phyloP scores from a whole-genome alignment of 768 basidiomycete species.

The Crepidotus variabilis region DNA sequence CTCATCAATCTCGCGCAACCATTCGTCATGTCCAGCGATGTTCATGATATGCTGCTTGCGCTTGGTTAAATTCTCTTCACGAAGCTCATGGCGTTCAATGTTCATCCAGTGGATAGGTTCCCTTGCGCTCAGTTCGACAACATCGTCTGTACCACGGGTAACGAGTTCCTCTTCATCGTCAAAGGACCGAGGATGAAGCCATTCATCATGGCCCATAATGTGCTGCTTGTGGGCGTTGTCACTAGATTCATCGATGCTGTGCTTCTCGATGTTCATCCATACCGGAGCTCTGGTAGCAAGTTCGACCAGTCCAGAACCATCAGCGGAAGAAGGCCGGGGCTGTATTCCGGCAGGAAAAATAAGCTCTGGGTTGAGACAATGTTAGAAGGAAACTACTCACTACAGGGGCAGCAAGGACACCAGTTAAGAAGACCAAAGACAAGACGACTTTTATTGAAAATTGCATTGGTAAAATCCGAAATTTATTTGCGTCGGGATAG shows the following conservation, averaged over 20 bases:
- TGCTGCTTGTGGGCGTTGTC: background rate
- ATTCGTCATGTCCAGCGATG: slow-evolving; percentile 1
- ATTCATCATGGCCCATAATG: background rate
- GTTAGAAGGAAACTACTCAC: background rate
- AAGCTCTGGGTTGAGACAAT: background rate
- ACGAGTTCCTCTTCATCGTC: background rate
- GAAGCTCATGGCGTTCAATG: slow-evolving; percentile 1
- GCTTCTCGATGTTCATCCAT: background rate
- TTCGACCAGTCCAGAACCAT: background rate
- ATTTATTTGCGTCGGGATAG: background rate
- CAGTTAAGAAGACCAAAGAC: slow-evolving; percentile 1
- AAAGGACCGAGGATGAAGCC: slow-evolving; percentile 1
- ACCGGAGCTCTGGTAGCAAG: background rate
- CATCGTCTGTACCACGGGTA: background rate
- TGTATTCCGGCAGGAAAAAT: background rate
- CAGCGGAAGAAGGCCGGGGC: background rate
- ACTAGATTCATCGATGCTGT: background rate
- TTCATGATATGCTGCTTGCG: slow-evolving; percentile 1
- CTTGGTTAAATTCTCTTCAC: background rate
- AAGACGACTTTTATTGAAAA: background rate
- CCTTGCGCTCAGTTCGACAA: background rate
- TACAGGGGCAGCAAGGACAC: slow-evolving; percentile 4
- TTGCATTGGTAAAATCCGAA: slow-evolving; percentile 1
- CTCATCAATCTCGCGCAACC: background rate
- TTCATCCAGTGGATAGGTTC: slow-evolving; percentile 6